A percentile compares a stretch with the other conserved stretches of the same genome.
These are phyloP conservation scores for Hericium coralloides DNA, from an alignment of 768 basidiomycete species.

Conservation along the genomic window DNA sequence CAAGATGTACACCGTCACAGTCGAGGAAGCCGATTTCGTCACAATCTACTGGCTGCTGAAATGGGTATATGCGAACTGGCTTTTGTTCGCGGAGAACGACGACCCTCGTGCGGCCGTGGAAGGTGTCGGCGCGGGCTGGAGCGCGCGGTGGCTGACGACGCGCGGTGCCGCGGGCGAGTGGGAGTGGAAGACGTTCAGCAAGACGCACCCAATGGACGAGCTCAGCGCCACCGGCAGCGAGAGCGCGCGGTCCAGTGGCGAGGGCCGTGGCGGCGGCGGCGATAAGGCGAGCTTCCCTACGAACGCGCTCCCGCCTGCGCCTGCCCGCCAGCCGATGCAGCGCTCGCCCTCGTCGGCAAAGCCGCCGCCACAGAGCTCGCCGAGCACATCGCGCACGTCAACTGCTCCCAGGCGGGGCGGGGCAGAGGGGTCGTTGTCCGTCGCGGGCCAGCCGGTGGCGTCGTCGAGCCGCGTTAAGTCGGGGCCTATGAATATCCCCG, in stretches of 20 bases:
- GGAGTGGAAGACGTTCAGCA: conserved; percentile 63
- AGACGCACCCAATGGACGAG: conserved; percentile 22
- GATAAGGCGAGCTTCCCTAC: conserved; percentile 8
- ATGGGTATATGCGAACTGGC: conserved; percentile 69
- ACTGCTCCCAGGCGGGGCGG: not conserved
- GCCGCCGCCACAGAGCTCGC: not conserved
- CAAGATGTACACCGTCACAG: conserved; percentile 55
- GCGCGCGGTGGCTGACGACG: conserved; percentile 44
- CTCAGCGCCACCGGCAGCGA: conserved; percentile 43
- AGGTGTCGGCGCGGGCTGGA: conserved; percentile 60
- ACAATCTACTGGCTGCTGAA: conserved; percentile 76
- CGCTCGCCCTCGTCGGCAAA: conserved; percentile 4
- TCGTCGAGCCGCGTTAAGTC: conserved; percentile 17
- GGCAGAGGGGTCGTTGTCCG: not conserved
- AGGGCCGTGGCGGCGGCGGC: conserved; percentile 6
- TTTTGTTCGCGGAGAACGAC: conserved; percentile 59
- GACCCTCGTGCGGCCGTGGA: conserved; percentile 62
- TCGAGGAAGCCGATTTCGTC: conserved; percentile 71
- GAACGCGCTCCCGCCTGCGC: not conserved
- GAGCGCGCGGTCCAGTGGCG: conserved; percentile 24
- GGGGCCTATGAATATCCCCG: conserved; percentile 21
- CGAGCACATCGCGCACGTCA: not conserved
- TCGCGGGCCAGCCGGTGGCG: not conserved
- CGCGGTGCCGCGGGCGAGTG: conserved; percentile 39
- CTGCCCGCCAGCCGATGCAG: conserved; percentile 1